These are phyloP conservation scores for Syzygium oleosum DNA, from an alignment of 345 rosid species.

Conservation along the genomic window DNA sequence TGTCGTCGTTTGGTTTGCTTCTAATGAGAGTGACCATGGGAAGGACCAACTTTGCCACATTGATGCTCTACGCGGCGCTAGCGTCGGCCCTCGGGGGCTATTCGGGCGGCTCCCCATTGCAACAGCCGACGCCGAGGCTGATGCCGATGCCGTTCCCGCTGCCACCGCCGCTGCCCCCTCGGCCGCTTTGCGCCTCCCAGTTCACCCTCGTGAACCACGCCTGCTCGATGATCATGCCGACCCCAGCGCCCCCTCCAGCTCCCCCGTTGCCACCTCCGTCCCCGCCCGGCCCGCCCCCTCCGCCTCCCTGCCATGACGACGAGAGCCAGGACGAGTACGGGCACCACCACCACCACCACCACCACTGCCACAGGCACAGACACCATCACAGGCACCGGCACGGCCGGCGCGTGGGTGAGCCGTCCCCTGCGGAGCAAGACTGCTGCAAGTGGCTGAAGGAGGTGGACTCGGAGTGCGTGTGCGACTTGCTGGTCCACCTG, in stretches of 20 bases:
- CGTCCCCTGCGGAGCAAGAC: constrained; percentile 22
- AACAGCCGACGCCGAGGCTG: not conserved
- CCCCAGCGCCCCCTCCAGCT: constrained; percentile 9
- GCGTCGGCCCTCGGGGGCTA: not conserved
- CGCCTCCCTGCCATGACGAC: not conserved
- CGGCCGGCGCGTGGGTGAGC: constrained; percentile 3
- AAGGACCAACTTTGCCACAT: not conserved
- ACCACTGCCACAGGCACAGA: not conserved
- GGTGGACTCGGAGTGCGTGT: constrained; percentile 69
- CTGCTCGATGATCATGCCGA: constrained; percentile 32
- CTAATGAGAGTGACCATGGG: constrained; percentile 3
- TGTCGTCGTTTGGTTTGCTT: not conserved
- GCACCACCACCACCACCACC: constrained; percentile 3
- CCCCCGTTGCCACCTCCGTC: constrained; percentile 15
- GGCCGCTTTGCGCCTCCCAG: constrained; percentile 65
- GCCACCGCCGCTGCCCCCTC: constrained; percentile 10
- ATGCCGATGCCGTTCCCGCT: not conserved
- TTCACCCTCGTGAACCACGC: constrained; percentile 58
- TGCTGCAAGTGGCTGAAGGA: constrained; percentile 78
- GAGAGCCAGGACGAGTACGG: not conserved
- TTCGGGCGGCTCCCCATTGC: not conserved
- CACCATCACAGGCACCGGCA: constrained; percentile 19
- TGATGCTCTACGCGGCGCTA: not conserved
- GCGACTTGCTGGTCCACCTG: constrained; percentile 63
- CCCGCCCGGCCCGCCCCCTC: constrained; percentile 1